phyloP scores from a whole-genome alignment of 805 yeast genomes.

The Saccharomyces paradoxus region DNA sequence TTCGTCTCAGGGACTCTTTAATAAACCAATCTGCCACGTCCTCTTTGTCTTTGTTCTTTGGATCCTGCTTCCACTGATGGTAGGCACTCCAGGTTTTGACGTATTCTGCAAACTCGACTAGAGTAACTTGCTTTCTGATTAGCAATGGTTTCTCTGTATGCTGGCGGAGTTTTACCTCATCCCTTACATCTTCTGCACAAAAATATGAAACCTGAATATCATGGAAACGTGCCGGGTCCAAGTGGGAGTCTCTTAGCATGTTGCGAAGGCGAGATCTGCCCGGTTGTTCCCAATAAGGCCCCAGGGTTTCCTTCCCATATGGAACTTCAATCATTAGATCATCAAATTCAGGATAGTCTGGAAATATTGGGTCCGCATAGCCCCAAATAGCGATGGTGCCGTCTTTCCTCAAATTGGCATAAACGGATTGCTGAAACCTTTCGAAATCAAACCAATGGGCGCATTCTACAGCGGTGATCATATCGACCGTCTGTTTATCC shows the following conservation, averaged over 20 bases:
- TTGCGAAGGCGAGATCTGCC: slow-evolving; percentile 53
- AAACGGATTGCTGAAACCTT: slow-evolving; percentile 42
- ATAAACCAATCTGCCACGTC: slow-evolving; percentile 44
- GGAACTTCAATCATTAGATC: slow-evolving; percentile 43
- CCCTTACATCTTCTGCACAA: slow-evolving; percentile 12
- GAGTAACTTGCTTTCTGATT: slow-evolving; percentile 33
- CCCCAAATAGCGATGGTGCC: slow-evolving; percentile 77
- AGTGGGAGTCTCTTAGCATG: slow-evolving; percentile 24
- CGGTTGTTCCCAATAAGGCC: slow-evolving; percentile 80
- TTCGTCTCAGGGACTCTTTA: slow-evolving; percentile 31
- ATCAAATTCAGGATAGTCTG: slow-evolving; percentile 47
- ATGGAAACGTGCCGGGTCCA: slow-evolving; percentile 30
- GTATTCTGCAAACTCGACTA: slow-evolving; percentile 44
- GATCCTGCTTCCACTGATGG: slow-evolving; percentile 43
- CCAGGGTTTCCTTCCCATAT: slow-evolving; percentile 43
- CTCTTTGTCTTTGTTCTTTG: slow-evolving; percentile 30
- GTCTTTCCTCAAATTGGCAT: slow-evolving; percentile 42
- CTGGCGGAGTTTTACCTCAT: slow-evolving; percentile 6
- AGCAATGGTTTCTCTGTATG: slow-evolving; percentile 18
- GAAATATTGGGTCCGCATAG: slow-evolving; percentile 63
- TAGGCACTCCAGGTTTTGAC: slow-evolving; percentile 64
- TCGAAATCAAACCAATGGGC: slow-evolving; percentile 75
- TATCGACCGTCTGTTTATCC: slow-evolving; percentile 38
- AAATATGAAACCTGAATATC: slow-evolving; percentile 33
- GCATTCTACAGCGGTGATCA: slow-evolving; percentile 75